A percentile compares a stretch with the other conserved stretches of the same genome.
Conservation (phyloP, 2,329 filamentous ascomycete species). For the Xylaria arbuscula region DNA sequence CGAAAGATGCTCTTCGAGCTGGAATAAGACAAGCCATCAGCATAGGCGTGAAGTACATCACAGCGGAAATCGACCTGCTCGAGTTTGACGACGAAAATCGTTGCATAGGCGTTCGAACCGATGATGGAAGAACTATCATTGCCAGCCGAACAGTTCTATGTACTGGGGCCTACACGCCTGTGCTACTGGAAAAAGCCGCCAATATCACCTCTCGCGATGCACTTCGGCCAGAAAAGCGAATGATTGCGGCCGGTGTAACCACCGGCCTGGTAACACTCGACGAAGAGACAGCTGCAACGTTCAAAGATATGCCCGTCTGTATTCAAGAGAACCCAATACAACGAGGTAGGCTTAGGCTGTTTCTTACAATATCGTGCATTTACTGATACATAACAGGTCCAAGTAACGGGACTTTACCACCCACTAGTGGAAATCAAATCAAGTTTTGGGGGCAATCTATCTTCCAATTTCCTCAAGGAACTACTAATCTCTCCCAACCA, state of each 20-base stretch:
- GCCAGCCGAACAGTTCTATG: slow-evolving; percentile 60
- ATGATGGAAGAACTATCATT: slow-evolving; percentile 53
- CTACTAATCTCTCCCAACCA: slow-evolving; percentile 66
- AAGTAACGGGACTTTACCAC: slow-evolving; percentile 68
- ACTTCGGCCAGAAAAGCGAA: slow-evolving; percentile 59
- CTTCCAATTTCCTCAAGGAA: slow-evolving; percentile 66
- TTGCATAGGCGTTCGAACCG: slow-evolving; percentile 57
- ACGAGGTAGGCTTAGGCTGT: slow-evolving; percentile 37
- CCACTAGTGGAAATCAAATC: slow-evolving; percentile 60
- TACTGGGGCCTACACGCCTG: slow-evolving; percentile 63
- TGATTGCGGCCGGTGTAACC: slow-evolving; percentile 64
- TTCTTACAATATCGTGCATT: neutral
- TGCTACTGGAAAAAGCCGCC: slow-evolving; percentile 58
- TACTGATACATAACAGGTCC: slow-evolving; percentile 54
- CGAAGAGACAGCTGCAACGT: slow-evolving; percentile 36
- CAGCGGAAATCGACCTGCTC: slow-evolving; percentile 57
- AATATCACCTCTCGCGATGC: slow-evolving; percentile 55
- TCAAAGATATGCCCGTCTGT: slow-evolving; percentile 44
- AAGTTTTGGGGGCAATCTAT: slow-evolving; percentile 73
- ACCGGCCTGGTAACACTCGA: slow-evolving; percentile 45
- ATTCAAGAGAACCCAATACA: slow-evolving; percentile 45
- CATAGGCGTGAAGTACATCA: slow-evolving; percentile 63
- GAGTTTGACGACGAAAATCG: slow-evolving; percentile 52
- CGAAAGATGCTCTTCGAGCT: slow-evolving; percentile 61
- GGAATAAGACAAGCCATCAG: slow-evolving; percentile 60